A percentile compares a stretch with the other conserved stretches of the same genome.
phyloP scores from a whole-genome alignment of 139 green algal genomes.

The Chlamydomonas schloesseri region DNA sequence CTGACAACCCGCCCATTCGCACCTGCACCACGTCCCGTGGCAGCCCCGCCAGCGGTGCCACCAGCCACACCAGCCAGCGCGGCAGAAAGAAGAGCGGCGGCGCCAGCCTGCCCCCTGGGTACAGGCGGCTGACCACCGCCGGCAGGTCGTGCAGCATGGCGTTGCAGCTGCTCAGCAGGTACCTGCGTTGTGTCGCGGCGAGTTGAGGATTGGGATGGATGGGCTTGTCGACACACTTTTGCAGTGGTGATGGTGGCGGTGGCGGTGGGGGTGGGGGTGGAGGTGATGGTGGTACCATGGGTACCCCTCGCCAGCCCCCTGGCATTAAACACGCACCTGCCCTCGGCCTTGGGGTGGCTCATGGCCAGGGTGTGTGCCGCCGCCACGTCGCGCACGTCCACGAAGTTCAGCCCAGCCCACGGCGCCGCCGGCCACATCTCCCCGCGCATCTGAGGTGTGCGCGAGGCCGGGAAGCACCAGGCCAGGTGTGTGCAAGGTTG shows the following conservation, averaged over 20 bases:
- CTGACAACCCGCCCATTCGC: background rate
- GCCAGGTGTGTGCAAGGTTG: no score
- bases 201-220: no score
- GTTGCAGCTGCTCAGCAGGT: conserved; percentile 2
- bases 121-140: background rate
- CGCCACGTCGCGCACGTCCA: conserved; percentile 72
- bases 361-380: conserved; percentile 66
- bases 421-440: conserved; percentile 50
- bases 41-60: conserved; percentile 10
- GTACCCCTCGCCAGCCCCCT: no score
- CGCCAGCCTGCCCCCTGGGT: background rate
- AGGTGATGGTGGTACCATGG: no score
- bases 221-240: no score
- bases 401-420: conserved; percentile 33
- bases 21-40: background rate
- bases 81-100: conserved; percentile 2
- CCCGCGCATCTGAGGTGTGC: conserved; percentile 9
- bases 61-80: conserved; percentile 10
- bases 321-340: conserved; percentile 36
- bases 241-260: no score
- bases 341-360: conserved; percentile 18
- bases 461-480: no score
- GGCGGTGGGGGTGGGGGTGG: no score
- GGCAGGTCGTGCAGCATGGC: background rate
- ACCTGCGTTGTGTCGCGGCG: background rate